phyloP scores from a whole-genome alignment of 441 rosid species.

The Populus hybrid region DNA sequence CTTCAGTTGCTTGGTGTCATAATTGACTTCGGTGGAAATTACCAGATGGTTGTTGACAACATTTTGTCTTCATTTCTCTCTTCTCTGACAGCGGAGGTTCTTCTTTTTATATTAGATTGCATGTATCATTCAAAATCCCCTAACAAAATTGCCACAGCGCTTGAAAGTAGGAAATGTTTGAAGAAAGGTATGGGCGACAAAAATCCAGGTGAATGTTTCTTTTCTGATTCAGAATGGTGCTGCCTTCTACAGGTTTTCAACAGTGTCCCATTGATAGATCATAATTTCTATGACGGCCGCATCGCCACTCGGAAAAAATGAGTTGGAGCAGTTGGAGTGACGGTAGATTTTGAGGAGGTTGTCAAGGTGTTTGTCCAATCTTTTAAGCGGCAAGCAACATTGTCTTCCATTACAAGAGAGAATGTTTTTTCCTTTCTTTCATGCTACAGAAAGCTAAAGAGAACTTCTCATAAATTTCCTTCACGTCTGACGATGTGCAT shows the following conservation, averaged over 20 bases:
- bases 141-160: too few relatives aligned
- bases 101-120: conserved; percentile 42
- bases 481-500: conserved; percentile 32
- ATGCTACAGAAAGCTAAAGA: conserved; percentile 41
- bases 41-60: conserved; percentile 34
- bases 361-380: conserved; percentile 27
- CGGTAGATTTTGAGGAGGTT: conserved; percentile 48
- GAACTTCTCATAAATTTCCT: conserved; percentile 21
- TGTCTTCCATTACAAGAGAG: conserved; percentile 31
- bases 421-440: conserved; percentile 39
- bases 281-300: conserved; percentile 36
- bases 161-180: too few relatives aligned
- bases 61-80: conserved; percentile 21
- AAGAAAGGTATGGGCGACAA: too few relatives aligned
- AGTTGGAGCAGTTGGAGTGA: conserved; percentile 47
- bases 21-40: conserved; percentile 29
- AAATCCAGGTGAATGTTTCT: conserved; percentile 40
- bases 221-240: conserved; percentile 51
- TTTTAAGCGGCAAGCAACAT: conserved; percentile 40
- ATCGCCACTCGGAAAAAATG: conserved; percentile 29
- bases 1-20: conserved; percentile 57
- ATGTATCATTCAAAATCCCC: conserved; percentile 4
- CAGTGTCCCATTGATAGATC: conserved; percentile 45
- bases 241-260: conserved; percentile 45
- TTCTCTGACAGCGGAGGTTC: conserved; percentile 35